Percentiles rank a stretch among this genome's conserved stretches.
phyloP scores from a whole-genome alignment of 2,329 filamentous ascomycete species.

The Fusarium sp. region DNA sequence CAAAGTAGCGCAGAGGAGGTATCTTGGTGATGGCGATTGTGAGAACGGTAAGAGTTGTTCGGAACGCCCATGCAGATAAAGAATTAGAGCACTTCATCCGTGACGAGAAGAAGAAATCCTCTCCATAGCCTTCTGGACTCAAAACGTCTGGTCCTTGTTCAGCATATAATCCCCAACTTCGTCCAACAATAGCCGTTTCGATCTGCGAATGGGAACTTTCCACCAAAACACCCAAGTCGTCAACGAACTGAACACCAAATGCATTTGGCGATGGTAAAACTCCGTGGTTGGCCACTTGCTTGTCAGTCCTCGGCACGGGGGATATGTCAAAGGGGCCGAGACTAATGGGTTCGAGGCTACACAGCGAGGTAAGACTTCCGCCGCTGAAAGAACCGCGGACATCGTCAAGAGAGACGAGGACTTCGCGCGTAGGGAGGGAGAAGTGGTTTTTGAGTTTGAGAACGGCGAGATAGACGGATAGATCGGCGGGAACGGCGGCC shows the following conservation, averaged over 20 bases:
- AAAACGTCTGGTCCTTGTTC: neutral
- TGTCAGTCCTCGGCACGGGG: neutral
- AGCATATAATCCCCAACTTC: constrained; percentile 26
- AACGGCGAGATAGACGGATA: constrained; percentile 28
- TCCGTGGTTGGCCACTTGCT: neutral
- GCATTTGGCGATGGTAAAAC: neutral
- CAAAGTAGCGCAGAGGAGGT: constrained; percentile 17
- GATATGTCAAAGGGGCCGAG: constrained; percentile 3
- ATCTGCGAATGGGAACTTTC: constrained; percentile 23
- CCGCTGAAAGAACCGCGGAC: constrained; percentile 27
- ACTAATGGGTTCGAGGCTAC: constrained; percentile 5
- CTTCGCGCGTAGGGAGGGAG: constrained; percentile 21
- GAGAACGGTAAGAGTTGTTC: constrained; percentile 9
- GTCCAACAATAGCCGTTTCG: constrained; percentile 29
- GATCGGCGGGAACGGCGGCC: constrained; percentile 32
- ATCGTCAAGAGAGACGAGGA: constrained; percentile 21
- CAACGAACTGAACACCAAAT: neutral
- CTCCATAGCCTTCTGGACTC: constrained; percentile 1
- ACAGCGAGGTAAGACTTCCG: constrained; percentile 34
- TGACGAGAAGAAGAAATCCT: constrained; percentile 13
- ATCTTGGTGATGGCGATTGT: constrained; percentile 11
- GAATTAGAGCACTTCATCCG: constrained; percentile 5
- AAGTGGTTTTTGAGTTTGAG: constrained; percentile 13
- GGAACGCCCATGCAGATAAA: constrained; percentile 2
- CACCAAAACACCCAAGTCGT: constrained; percentile 3